These are phyloP conservation scores for Lagenaria siceraria DNA, from an alignment of 306 rosid genomes.

Conservation along the genomic window DNA sequence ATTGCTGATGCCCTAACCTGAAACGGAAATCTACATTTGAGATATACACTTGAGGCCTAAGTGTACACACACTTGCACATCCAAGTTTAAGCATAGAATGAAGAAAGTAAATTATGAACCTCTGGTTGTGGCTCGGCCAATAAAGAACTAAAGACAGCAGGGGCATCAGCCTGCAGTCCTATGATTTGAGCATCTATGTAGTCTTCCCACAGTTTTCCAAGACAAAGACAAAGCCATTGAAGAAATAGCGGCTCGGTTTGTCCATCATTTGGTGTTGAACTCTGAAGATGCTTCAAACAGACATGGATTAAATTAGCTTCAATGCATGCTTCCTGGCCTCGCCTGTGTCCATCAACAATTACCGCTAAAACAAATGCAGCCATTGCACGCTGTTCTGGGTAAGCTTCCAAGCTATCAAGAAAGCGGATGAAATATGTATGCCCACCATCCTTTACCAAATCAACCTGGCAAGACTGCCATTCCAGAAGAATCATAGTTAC, in stretches of 20 bases:
- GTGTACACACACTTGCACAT: not conserved
- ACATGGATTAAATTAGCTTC: conserved; percentile 68
- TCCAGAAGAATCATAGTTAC: conserved; percentile 15
- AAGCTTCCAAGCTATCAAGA: conserved; percentile 92
- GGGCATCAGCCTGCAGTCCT: conserved; percentile 75
- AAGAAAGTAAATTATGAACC: conserved; percentile 30
- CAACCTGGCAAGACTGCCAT: conserved; percentile 92
- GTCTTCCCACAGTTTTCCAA: conserved; percentile 96
- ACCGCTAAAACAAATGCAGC: conserved; percentile 98
- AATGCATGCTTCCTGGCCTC: conserved; percentile 95
- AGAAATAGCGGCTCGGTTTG: conserved; percentile 91
- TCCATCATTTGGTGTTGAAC: conserved; percentile 65
- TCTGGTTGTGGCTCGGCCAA: conserved; percentile 85
- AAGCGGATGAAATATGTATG: conserved; percentile 85
- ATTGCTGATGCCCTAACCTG: conserved; percentile 99
- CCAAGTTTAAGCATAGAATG: conserved; percentile 4
- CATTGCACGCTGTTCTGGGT: conserved; percentile 94
- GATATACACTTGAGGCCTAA: conserved; percentile 2
- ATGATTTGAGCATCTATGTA: conserved; percentile 66
- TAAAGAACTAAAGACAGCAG: conserved; percentile 54
- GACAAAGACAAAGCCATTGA: conserved; percentile 97
- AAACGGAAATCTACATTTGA: conserved; percentile 14
- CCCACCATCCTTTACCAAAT: conserved; percentile 93
- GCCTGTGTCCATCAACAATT: conserved; percentile 86
- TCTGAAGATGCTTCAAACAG: conserved; percentile 85